Evolutionary conservation across 2,329 filamentous ascomycete species (phyloP).

Genomic region (Phialophora tarda): DNA sequence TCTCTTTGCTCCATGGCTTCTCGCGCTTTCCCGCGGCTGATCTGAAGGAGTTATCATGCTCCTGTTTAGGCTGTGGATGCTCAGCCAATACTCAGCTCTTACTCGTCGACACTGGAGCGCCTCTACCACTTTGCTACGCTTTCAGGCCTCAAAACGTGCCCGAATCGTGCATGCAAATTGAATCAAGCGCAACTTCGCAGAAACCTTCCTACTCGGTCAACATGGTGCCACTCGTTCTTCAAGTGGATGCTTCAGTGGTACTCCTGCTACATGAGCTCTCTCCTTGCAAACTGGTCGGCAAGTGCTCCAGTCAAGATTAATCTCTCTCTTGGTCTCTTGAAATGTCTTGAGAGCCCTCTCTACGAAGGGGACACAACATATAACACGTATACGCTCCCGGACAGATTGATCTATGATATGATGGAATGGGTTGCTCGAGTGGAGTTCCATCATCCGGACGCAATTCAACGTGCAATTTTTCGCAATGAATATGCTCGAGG

Average conservation of each 20-base stretch:
- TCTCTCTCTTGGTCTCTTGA: slow-evolving; percentile 6
- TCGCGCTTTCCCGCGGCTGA: no score
- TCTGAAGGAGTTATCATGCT: neutral
- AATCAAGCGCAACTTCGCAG: neutral
- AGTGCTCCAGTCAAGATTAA: neutral
- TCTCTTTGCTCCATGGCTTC: no score
- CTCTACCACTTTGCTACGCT: slow-evolving; percentile 6
- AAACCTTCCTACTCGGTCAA: slow-evolving; percentile 6
- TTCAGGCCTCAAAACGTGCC: slow-evolving; percentile 5
- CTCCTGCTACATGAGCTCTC: slow-evolving; percentile 5
- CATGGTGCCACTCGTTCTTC: slow-evolving; percentile 14
- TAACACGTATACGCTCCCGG: neutral
- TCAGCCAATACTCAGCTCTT: neutral
- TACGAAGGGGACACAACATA: neutral
- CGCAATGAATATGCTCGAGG: neutral
- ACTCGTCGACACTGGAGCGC: slow-evolving; percentile 16
- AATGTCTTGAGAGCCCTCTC: neutral
- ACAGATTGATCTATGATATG: slow-evolving; percentile 18
- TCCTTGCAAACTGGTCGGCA: neutral
- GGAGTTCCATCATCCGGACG: neutral
- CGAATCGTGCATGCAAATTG: neutral
- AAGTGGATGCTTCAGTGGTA: slow-evolving; percentile 15
- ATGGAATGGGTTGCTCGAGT: slow-evolving; percentile 11
- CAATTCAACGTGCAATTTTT: neutral
- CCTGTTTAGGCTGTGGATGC: slow-evolving; percentile 3